Evolutionary conservation across 73 alveolate genomes (phyloP).

Genomic region (Tetrahymena elliotti): DNA sequence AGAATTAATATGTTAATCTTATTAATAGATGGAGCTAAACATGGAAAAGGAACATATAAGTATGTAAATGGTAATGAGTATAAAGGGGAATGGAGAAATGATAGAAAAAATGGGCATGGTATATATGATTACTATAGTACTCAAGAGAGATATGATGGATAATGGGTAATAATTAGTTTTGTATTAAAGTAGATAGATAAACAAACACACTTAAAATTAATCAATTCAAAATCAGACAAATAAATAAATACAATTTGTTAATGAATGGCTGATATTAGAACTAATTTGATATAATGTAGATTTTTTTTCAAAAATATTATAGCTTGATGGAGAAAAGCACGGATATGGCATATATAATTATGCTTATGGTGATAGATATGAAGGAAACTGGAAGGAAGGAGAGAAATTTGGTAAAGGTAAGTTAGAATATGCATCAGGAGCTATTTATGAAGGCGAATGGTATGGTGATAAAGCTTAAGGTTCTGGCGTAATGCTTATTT

Average conservation of each 20-base stretch:
- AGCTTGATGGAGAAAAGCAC: not conserved
- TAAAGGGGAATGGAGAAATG: constrained; percentile 33
- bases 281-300: not conserved
- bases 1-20: too few species aligned
- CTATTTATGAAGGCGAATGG: constrained; percentile 82
- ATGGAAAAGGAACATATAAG: constrained; percentile 31
- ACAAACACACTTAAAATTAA: too few species aligned
- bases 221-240: not conserved
- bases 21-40: constrained; percentile 6
- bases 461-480: constrained; percentile 10
- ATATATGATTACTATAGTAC: constrained; percentile 51
- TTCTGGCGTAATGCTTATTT: not conserved
- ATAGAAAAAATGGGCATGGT: constrained; percentile 42
- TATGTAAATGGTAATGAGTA: constrained; percentile 38
- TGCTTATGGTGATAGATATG: constrained; percentile 59
- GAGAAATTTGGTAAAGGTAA: constrained; percentile 75
- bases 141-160: constrained; percentile 56
- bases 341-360: constrained; percentile 49
- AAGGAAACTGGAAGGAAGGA: constrained; percentile 73
- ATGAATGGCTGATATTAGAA: not conserved
- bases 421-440: constrained; percentile 67
- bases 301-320: not conserved
- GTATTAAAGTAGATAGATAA: too few species aligned
- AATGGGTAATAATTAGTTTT: constrained; percentile 26
- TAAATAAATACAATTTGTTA: not conserved